Conservation (phyloP, 1,284 basidiomycete species). For the Tilletiopsis washingtonensis region DNA sequence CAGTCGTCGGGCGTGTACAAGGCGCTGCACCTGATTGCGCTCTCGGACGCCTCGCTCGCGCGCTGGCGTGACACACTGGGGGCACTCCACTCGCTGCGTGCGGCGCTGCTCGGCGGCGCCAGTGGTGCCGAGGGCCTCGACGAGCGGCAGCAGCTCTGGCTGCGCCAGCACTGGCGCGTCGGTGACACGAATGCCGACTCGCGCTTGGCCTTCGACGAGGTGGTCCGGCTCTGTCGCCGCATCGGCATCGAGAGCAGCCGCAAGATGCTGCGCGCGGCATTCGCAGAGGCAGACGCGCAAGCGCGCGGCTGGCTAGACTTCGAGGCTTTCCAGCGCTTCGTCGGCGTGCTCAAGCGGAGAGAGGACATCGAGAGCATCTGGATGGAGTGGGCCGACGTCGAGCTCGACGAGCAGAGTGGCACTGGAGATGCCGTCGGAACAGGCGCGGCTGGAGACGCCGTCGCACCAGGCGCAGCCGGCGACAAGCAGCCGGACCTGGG, state of each 20-base stretch:
- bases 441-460: neutral
- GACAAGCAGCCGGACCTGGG: neutral
- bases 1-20: conserved; percentile 74
- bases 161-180: conserved; percentile 72
- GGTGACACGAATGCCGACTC: conserved; percentile 61
- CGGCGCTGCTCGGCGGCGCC: conserved; percentile 24
- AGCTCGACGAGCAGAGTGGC: neutral
- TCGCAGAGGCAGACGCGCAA: conserved; percentile 67
- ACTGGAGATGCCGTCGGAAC: neutral
- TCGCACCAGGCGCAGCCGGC: neutral
- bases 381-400: conserved; percentile 17
- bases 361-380: conserved; percentile 63
- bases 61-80: conserved; percentile 52
- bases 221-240: conserved; percentile 65
- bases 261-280: conserved; percentile 60
- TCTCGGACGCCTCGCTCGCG: conserved; percentile 61
- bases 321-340: conserved; percentile 72
- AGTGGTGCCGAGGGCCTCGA: conserved; percentile 49
- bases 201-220: conserved; percentile 63
- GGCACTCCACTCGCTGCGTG: conserved; percentile 45
- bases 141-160: conserved; percentile 66
- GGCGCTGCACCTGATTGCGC: conserved; percentile 78
- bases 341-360: conserved; percentile 72
- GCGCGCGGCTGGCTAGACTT: conserved; percentile 70
- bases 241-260: conserved; percentile 64